Conservation (phyloP, 2,329 filamentous ascomycete species). For the Dactylonectria macrodidyma region DNA sequence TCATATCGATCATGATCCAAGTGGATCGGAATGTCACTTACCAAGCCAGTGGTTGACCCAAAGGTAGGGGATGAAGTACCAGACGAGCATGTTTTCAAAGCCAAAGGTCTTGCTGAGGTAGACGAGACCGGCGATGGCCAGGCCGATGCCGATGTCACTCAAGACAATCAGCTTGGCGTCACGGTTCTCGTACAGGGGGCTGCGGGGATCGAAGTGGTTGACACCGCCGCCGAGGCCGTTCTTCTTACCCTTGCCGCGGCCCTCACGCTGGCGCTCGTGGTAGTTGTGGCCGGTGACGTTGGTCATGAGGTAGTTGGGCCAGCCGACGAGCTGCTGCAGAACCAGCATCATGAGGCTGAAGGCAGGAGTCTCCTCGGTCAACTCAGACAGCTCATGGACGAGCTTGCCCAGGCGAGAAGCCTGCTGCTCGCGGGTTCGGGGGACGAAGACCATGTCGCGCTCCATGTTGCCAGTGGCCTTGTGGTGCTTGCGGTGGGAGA, state of each 20-base stretch:
- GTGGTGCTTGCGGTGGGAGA: conserved; percentile 99
- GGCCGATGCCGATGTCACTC: conserved; percentile 85
- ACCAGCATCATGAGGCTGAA: conserved; percentile 82
- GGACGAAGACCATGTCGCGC: conserved; percentile 99
- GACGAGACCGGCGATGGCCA: conserved; percentile 74
- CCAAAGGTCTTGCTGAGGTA: conserved; percentile 84
- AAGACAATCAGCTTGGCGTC: conserved; percentile 89
- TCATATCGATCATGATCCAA: background rate
- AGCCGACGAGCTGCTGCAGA: conserved; percentile 90
- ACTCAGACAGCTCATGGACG: conserved; percentile 86
- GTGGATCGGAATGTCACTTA: conserved; percentile 63
- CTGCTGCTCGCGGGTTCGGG: conserved; percentile 87
- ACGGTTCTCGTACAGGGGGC: conserved; percentile 92
- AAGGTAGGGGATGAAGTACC: conserved; percentile 95
- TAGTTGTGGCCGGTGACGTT: conserved; percentile 98
- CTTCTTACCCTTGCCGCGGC: conserved; percentile 91
- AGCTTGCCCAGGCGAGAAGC: conserved; percentile 81
- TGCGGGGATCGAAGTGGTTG: conserved; percentile 93
- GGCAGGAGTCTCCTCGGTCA: conserved; percentile 95
- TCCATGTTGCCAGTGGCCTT: conserved; percentile 98
- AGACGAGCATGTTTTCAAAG: conserved; percentile 88
- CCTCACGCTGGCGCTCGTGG: conserved; percentile 92
- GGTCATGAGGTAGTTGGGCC: conserved; percentile 90
- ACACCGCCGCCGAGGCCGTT: conserved; percentile 87
- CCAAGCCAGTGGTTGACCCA: conserved; percentile 99